Percentiles rank a stretch among this genome's conserved stretches.
These are phyloP conservation scores for Penicillium coffeae DNA, from an alignment of 495 filamentous ascomycete genomes.

Conservation along the genomic window DNA sequence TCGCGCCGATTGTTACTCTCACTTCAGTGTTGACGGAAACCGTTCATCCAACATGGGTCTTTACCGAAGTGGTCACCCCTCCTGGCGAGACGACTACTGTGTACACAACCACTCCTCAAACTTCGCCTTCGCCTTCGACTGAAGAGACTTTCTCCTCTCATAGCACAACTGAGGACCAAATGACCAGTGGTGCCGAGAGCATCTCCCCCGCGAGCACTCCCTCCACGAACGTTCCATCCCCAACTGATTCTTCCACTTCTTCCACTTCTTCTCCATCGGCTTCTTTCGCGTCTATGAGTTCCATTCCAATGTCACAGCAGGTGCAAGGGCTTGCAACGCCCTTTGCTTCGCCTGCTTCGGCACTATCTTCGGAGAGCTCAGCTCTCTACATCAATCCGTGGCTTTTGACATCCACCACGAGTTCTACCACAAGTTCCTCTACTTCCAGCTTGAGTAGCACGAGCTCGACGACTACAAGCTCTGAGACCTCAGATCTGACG, in stretches of 20 bases:
- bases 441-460: no score
- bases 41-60: constrained; percentile 3
- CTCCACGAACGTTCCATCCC: background rate
- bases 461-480: background rate
- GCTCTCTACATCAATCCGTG: background rate
- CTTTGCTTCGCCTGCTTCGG: background rate
- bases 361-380: background rate
- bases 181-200: background rate
- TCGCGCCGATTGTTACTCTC: background rate
- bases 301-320: background rate
- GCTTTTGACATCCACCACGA: background rate
- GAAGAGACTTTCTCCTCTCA: no score
- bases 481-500: background rate
- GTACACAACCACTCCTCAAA: background rate
- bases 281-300: background rate
- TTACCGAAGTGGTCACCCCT: constrained; percentile 4
- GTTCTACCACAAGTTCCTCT: no score
- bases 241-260: background rate
- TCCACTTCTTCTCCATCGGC: background rate
- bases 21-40: constrained; percentile 12
- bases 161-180: background rate
- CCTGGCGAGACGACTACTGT: background rate
- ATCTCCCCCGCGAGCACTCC: background rate
- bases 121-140: background rate
- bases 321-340: background rate